Base-by-base conservation (phyloP, 1,139 yeast genomes). In the Saccharomycopsis hybrid region DNA sequence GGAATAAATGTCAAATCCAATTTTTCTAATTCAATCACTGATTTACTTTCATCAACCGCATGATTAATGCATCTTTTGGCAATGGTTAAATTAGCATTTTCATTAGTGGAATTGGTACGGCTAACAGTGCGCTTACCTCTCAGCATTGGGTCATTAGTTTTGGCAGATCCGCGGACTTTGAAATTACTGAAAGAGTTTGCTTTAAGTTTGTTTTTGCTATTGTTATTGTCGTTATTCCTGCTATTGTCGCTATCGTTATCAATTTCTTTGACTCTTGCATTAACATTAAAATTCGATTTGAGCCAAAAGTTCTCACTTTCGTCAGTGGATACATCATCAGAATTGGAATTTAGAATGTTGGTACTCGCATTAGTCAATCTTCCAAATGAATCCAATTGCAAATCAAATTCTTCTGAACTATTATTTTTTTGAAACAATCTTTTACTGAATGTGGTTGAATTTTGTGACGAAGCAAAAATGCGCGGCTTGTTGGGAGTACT, bases 1-100 rank as follows among this genome's bases (percentile, higher is more conserved):
- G 88, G 86, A 2, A 82, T 62, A 3, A 67, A 65, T 4, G 61
- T 63, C 43, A 80, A 61, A 0, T 67, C 69, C 57, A 74, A 58
- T 18, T 66, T 62, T 47, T 77, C 80, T 37, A 80, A 59, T 47
- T 69, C 65, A 3, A 80, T 63, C 29, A 60, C 63, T 1, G 69
- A 57, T 18, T 52, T 50, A 3, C 70, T 70, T 7, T 67, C 65
- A 49, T 69, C 73, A 25, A 71, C 57, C 31, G 57, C 51, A 30
- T 52, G 40, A 3, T 58, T 57, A 11, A 63, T 56, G 2, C 52
- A 47, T 0, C 51, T 49, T 13, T 57, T 54, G 1, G 63, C 63
- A 1, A 43, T 3, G n/a, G 25, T 44, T n/a, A 43, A n/a, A 30
- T 32, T 36, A n/a, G 30, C 13, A 18, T 47, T 41, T 35, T 47